phyloP scores from a whole-genome alignment of 495 filamentous ascomycete species.

The Pyrenopolyporus hunteri region DNA sequence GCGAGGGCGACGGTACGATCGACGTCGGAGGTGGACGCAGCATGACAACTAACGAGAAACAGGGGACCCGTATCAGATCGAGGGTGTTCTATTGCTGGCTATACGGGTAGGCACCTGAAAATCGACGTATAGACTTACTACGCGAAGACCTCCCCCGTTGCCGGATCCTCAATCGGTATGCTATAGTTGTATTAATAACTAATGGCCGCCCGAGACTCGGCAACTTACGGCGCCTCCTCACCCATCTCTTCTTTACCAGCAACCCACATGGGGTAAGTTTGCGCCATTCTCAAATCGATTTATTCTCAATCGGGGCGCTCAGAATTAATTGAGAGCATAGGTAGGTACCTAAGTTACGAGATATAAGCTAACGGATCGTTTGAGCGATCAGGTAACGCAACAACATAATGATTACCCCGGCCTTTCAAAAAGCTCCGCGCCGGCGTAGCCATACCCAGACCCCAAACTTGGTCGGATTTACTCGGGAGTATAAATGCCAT shows the following conservation, averaged over 20 bases:
- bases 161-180: conserved; percentile 46
- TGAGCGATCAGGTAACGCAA: too few relatives aligned
- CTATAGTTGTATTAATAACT: conserved; percentile 7
- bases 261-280: conserved; percentile 42
- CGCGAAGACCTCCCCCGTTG: conserved; percentile 46
- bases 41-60: conserved; percentile 51
- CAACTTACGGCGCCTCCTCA: conserved; percentile 36
- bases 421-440: too few relatives aligned
- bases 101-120: too few relatives aligned
- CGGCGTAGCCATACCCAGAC: too few relatives aligned
- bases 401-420: too few relatives aligned
- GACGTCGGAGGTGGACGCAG: conserved; percentile 57
- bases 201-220: neutral
- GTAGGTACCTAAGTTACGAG: too few relatives aligned
- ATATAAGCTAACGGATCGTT: too few relatives aligned
- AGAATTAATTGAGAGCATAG: too few relatives aligned
- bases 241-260: conserved; percentile 38
- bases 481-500: too few relatives aligned
- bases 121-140: conserved; percentile 38
- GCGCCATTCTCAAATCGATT: conserved; percentile 16
- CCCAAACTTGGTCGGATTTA: too few relatives aligned
- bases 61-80: neutral
- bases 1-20: conserved; percentile 53
- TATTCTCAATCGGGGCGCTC: neutral
- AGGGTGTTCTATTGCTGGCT: neutral